Conservation (phyloP, 1,284 basidiomycete species). For the Athelia psychrophila region DNA sequence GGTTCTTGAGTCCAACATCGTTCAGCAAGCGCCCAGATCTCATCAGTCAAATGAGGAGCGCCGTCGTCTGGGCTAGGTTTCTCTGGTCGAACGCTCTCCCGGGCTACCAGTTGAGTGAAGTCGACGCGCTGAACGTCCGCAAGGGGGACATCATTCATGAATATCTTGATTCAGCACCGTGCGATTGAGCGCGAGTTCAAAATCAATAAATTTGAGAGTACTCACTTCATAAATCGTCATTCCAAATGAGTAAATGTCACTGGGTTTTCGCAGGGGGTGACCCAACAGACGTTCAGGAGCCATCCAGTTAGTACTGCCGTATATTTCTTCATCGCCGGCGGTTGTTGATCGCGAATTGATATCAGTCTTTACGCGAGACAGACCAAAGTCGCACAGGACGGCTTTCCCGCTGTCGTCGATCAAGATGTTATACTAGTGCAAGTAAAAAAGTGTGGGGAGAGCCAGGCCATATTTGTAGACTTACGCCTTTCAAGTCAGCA, state of each 20-base stretch:
- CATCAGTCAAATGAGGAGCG: not conserved
- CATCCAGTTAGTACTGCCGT: not conserved
- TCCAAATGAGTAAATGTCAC: not conserved
- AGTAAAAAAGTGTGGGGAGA: not conserved
- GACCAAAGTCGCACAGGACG: not conserved
- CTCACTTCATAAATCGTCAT: not conserved
- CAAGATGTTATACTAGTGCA: not conserved
- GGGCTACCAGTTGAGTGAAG: not conserved
- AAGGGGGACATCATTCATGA: not conserved
- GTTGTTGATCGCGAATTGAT: not conserved
- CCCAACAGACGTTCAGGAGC: not conserved
- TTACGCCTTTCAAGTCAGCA: not conserved
- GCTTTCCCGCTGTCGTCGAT: slow-evolving; percentile 1
- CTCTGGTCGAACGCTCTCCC: not conserved
- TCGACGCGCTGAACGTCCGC: not conserved
- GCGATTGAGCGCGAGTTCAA: not conserved
- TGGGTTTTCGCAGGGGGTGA: not conserved
- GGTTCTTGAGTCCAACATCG: not conserved
- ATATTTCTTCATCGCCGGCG: not conserved
- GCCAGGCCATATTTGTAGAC: not conserved
- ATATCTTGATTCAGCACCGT: not conserved
- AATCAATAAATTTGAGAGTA: not conserved
- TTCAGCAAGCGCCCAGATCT: not conserved
- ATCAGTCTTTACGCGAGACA: not conserved
- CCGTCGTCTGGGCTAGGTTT: not conserved